Percentiles rank a stretch among this genome's conserved stretches.
Conservation (phyloP, 169 alveolate genomes). For the Plasmodium coatneyi region DNA sequence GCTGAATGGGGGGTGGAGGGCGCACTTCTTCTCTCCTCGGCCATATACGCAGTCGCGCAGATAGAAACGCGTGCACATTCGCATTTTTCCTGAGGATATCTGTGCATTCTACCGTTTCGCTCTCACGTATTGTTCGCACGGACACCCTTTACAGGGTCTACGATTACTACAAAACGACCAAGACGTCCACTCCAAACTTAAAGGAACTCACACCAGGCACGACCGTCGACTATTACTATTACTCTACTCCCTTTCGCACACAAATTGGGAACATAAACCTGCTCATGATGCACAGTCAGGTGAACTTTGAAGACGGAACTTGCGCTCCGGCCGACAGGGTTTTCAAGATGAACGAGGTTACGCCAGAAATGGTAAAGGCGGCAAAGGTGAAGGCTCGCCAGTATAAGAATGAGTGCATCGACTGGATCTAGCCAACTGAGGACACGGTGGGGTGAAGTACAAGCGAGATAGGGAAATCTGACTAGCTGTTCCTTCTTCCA, state of each 20-base stretch:
- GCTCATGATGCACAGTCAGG: conserved; percentile 84
- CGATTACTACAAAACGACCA: conserved; percentile 78
- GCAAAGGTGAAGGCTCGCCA: conserved; percentile 37
- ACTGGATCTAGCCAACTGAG: neutral
- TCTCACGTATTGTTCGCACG: neutral
- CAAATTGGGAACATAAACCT: conserved; percentile 79
- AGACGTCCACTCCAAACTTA: conserved; percentile 30
- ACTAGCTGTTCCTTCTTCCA: neutral
- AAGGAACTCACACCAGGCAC: conserved; percentile 77
- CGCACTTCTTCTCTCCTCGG: neutral
- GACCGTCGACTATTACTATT: conserved; percentile 77
- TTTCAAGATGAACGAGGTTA: conserved; percentile 39
- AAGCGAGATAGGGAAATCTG: neutral
- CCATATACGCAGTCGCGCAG: neutral
- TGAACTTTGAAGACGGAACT: conserved; percentile 80
- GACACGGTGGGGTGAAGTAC: neutral
- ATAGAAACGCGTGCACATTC: neutral
- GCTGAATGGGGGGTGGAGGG: neutral
- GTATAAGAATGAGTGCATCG: conserved; percentile 6
- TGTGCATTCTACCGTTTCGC: neutral
- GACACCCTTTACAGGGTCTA: conserved; percentile 72
- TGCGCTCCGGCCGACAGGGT: conserved; percentile 78
- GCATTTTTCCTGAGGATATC: neutral
- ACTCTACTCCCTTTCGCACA: conserved; percentile 77
- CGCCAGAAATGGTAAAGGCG: conserved; percentile 66